Conservation (phyloP, 305 asterid genomes). For the Caryopteris hybrid region DNA sequence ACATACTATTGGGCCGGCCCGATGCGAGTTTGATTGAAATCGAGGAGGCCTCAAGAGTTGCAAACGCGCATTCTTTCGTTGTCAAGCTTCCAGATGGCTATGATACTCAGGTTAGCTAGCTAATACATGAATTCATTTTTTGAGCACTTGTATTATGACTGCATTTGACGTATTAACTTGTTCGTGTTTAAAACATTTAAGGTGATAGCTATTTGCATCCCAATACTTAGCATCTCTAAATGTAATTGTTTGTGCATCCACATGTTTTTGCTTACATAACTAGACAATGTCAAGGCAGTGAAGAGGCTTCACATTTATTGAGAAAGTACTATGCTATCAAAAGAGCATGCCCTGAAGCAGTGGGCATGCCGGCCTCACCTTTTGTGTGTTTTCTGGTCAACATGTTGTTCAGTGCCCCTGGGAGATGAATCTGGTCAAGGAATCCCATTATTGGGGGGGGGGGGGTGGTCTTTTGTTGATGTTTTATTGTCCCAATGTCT, state of each 20-base stretch:
- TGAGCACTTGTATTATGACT: neutral
- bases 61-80: slow-evolving; percentile 80
- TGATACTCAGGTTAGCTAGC: slow-evolving; percentile 68
- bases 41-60: slow-evolving; percentile 87
- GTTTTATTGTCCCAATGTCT: slow-evolving; percentile 17
- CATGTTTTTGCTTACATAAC: too few relatives aligned
- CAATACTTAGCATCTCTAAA: too few relatives aligned
- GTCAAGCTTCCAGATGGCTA: slow-evolving; percentile 84
- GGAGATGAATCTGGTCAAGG: slow-evolving; percentile 22
- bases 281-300: neutral
- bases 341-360: slow-evolving; percentile 21
- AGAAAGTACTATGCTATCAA: slow-evolving; percentile 13
- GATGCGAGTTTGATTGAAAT: slow-evolving; percentile 61
- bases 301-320: slow-evolving; percentile 13
- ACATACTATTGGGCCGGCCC: slow-evolving; percentile 73
- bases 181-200: too few relatives aligned
- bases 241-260: too few relatives aligned
- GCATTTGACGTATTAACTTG: neutral
- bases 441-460: slow-evolving; percentile 3
- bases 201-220: too few relatives aligned
- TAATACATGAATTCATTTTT: neutral
- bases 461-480: neutral
- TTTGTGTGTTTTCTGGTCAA: slow-evolving; percentile 24
- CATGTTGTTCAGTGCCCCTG: slow-evolving; percentile 13
- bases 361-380: slow-evolving; percentile 20